phyloP scores from a whole-genome alignment of 768 basidiomycete genomes.

The Russula griseocarnosa region DNA sequence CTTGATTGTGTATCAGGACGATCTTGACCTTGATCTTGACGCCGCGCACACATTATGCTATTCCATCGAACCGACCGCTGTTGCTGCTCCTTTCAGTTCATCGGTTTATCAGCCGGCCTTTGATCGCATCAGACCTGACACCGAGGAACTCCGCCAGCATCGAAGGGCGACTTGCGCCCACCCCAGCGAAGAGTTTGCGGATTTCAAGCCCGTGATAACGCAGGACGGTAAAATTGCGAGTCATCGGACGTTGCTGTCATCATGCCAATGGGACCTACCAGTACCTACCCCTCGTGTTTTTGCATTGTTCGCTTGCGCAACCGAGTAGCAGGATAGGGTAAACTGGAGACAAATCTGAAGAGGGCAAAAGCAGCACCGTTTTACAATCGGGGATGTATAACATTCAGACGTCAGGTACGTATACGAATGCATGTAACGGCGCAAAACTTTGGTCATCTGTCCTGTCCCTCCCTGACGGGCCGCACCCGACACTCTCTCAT shows the following conservation, averaged over 20 bases:
- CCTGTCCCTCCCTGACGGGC: slow-evolving; percentile 52
- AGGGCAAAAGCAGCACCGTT: background rate
- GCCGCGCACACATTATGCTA: background rate
- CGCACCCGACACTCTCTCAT: slow-evolving; percentile 44
- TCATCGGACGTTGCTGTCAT: background rate
- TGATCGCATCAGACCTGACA: background rate
- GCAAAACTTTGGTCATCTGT: background rate
- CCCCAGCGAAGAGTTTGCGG: too few relatives aligned
- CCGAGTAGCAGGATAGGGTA: slow-evolving; percentile 12
- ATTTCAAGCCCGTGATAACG: slow-evolving; percentile 15
- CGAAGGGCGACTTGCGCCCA: background rate
- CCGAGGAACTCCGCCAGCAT: background rate
- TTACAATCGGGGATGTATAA: background rate
- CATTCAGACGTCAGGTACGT: background rate
- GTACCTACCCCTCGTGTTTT: background rate
- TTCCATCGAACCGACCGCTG: background rate
- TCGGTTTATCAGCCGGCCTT: background rate
- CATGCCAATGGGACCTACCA: too few relatives aligned
- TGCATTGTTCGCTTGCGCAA: slow-evolving; percentile 15
- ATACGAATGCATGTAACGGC: background rate
- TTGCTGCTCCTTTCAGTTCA: background rate
- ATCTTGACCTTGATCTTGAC: background rate
- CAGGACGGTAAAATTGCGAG: background rate
- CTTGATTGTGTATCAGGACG: background rate
- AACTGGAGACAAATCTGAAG: background rate